Evolutionary conservation across 306 rosid species (phyloP), one percentile per base, ranked within the genome.

Genomic region (Fagus crenata): DNA sequence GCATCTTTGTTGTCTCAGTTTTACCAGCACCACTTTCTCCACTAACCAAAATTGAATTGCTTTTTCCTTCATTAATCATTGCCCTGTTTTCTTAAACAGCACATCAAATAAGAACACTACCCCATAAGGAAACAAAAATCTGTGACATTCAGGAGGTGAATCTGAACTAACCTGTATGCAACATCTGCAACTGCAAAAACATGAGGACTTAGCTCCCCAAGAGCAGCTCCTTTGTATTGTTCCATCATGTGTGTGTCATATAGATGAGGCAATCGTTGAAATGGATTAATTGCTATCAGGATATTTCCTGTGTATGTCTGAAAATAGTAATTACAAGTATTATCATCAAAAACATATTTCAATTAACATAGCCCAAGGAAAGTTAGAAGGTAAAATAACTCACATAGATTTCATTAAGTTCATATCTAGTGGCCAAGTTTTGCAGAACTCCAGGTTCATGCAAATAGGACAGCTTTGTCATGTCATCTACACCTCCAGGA

Each of bases 11-110:
- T 54, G 98, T 94, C 87, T 94, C 98, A 64, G 98, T 94, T 86
- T 94, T 94, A 84, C 98, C 98, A 83, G 98, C 98, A 58, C 98
- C 98, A 84, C 98, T 94, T 84, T 94, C 98, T 79, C 98, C 98
- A n/a, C 98, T 94, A 37, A 94, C 98, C 80, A 94, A 84, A 76
- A 94, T 94, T 81, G 98, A 94, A 86, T 94, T 94, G 90, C 97
- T 94, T 86, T 94, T 94, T 64, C 98, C 98, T 77, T 94, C 98
- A 67, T 92, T 90, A 81, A 94, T 94, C 98, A 94, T 94, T 65
- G 89, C 98, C 89, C 98, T 94, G 61, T 72, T 14, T 7, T 46
- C 51, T 46, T 46, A 46, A 80, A 63, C 73, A 76, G 76, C 79
- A 73, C 78, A 53, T 33, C 81, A 5, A 61, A 69, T 72, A 54